These are phyloP conservation scores for Salpingoeca rosetta DNA, from an alignment of 78 protist species.

Conservation along the genomic window DNA sequence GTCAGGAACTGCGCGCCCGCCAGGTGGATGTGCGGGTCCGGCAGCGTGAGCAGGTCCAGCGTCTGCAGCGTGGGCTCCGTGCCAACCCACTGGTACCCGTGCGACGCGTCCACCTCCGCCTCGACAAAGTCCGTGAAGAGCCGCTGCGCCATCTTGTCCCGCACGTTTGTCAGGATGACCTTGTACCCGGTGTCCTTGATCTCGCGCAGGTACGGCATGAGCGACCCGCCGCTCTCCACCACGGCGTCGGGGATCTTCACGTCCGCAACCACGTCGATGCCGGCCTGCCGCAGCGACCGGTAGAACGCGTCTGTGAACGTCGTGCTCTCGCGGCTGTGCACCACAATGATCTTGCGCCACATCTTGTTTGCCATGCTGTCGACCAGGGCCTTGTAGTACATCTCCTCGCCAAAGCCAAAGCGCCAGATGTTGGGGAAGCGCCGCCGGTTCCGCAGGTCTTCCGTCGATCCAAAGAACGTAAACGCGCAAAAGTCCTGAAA, in stretches of 20 bases:
- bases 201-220: no score
- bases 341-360: no score
- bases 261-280: no score
- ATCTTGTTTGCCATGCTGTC: not conserved
- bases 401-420: not conserved
- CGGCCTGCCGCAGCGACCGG: no score
- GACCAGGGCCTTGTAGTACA: not conserved
- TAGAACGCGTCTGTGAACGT: no score
- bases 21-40: not conserved
- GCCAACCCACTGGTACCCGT: not conserved
- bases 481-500: no score
- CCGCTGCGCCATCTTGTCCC: not conserved
- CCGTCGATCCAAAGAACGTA: no score
- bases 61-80: not conserved
- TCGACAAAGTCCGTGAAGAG: not conserved
- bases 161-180: not conserved
- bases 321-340: no score
- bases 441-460: not conserved
- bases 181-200: no score
- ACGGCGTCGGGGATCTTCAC: no score
- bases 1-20: not conserved
- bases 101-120: not conserved
- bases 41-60: not conserved
- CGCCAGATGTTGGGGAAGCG: not conserved
- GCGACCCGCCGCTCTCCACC: no score